A percentile compares a stretch with the other conserved stretches of the same genome.
Conservation (phyloP, 768 basidiomycete species). For the Naganishia kalamii region DNA sequence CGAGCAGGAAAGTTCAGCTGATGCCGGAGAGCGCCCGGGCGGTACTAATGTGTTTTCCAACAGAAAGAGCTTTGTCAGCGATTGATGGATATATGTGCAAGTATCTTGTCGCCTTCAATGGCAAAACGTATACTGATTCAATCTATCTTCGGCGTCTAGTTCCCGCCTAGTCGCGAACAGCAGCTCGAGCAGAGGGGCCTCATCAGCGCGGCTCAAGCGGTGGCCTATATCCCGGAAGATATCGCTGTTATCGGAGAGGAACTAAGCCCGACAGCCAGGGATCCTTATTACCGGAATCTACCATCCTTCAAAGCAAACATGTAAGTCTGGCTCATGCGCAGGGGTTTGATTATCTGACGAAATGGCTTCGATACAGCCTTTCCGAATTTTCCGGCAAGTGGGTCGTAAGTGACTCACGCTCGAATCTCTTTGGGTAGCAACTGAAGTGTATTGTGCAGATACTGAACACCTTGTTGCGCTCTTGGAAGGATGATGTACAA, state of each 20-base stretch:
- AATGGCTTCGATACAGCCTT: neutral
- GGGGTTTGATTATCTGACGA: neutral
- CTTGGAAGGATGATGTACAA: constrained; percentile 54
- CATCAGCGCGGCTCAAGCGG: neutral
- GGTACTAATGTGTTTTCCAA: neutral
- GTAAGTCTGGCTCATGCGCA: neutral
- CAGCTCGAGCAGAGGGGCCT: neutral
- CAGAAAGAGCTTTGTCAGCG: constrained; percentile 1
- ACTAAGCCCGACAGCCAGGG: neutral
- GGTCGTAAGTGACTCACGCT: constrained; percentile 29
- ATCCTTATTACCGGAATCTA: constrained; percentile 7
- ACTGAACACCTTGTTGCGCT: constrained; percentile 61
- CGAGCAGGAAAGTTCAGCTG: constrained; percentile 52
- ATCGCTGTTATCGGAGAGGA: neutral
- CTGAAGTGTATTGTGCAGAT: constrained; percentile 51
- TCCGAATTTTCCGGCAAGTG: constrained; percentile 37
- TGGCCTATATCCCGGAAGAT: neutral
- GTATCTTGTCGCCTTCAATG: neutral
- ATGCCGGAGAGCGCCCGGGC: too few species aligned
- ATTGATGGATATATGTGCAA: constrained; percentile 18
- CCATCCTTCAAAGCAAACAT: neutral
- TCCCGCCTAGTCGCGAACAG: neutral
- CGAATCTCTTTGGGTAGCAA: neutral
- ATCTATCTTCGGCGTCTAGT: neutral
- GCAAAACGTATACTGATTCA: neutral